Base-by-base conservation (phyloP, 805 yeast species). In the Saturnispora sekii region DNA sequence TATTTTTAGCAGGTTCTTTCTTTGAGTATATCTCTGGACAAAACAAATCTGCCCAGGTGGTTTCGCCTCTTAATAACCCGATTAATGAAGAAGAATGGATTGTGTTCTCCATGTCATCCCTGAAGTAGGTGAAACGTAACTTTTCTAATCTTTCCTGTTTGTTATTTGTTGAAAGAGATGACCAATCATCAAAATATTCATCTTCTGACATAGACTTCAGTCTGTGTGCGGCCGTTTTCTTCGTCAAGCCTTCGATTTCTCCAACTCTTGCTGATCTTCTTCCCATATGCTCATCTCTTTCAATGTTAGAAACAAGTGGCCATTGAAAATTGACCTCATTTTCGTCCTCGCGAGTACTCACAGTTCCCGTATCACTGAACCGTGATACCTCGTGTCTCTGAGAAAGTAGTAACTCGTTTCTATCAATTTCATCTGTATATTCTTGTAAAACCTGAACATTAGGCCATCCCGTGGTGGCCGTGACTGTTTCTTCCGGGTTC, bases 31-130 rank as follows among this genome's bases (percentile, higher is more conserved):
- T 68, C 3, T 68, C 55, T 1, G 70, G 65, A n/a, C 75, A 72
- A 56, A 84, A 84, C 34, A 84, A 62, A 49, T 81, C 84, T 5
- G 70, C 73, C 58, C 81, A 81, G 3, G 46, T 43, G 3, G 72
- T 65, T 1, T 78, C 76, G 3, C 56, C 62, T 54, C 77, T 81
- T 32, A 83, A 58, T 17, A 89, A 66, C 0, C 96, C 96, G 3
- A 94, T 81, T 21, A 89, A 81, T 5, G 85, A 81, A 2, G 95
- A 87, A 0, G 96, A 78, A 62, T 89, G 97, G 18, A 89, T 77
- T 0, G 97, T 89, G n/a, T 87, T 78, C 12, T 81, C 84, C 52
- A 90, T 63, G 56, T 87, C 94, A 51, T 88, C 96, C 52, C 97
- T 72, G 63, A 93, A 90, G 58, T 90, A 90, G 0, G 97, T 87